Conservation (phyloP, 1,139 yeast genomes). For the Zygotorulaspora mrakii region DNA sequence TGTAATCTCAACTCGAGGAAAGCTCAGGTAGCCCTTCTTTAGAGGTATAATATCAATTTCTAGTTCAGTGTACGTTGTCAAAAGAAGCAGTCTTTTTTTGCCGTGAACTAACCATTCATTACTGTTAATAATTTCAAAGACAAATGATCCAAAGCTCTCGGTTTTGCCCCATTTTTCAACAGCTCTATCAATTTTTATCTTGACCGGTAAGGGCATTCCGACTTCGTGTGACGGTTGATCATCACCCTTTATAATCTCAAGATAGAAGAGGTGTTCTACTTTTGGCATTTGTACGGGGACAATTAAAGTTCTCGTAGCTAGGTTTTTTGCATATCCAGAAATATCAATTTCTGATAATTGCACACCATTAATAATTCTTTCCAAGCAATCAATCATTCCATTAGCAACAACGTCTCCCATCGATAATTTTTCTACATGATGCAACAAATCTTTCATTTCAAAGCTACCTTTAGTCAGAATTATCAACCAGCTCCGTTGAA, state of each 20-base stretch:
- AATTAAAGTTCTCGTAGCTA: constrained; percentile 19
- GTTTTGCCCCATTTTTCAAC: constrained; percentile 23
- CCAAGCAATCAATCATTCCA: constrained; percentile 21
- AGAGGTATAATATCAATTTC: constrained; percentile 63
- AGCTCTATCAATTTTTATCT: constrained; percentile 20
- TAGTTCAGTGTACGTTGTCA: constrained; percentile 26
- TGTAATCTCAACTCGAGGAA: constrained; percentile 60
- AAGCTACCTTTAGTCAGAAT: constrained; percentile 10
- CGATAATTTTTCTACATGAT: constrained; percentile 10
- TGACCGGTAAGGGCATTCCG: constrained; percentile 25
- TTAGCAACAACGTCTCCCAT: constrained; percentile 17
- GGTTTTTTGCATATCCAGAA: constrained; percentile 20
- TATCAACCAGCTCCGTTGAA: constrained; percentile 15
- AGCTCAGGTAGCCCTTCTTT: constrained; percentile 63
- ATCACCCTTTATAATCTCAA: constrained; percentile 16
- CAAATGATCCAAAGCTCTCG: constrained; percentile 9
- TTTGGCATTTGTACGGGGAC: constrained; percentile 33
- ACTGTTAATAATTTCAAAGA: constrained; percentile 26
- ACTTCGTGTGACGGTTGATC: constrained; percentile 11
- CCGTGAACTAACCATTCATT: constrained; percentile 37
- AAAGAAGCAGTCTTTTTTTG: constrained; percentile 25
- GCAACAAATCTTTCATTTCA: constrained; percentile 9
- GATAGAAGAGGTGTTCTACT: constrained; percentile 24
- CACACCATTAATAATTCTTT: constrained; percentile 18
- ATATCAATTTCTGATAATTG: constrained; percentile 23